Conservation (phyloP, 768 basidiomycete species). For the Leccinum aurantiacum region DNA sequence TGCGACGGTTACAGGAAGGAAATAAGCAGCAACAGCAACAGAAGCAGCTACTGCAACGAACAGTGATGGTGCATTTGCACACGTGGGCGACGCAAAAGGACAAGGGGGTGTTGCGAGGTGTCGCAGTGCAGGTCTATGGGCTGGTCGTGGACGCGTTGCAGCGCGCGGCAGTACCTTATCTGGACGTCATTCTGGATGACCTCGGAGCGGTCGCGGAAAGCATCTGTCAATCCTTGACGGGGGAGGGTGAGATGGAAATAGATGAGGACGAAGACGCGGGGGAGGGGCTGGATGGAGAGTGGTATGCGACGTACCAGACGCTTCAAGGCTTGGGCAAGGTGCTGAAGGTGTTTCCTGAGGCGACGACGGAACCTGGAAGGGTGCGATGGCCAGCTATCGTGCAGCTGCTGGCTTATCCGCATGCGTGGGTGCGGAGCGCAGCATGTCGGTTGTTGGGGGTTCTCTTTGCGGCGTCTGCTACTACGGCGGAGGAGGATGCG, state of each 20-base stretch:
- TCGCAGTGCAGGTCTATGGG: conserved; percentile 82
- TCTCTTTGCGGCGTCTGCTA: conserved; percentile 59
- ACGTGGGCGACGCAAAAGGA: conserved; percentile 70
- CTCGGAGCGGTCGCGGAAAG: conserved; percentile 37
- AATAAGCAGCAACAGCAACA: conserved; percentile 50
- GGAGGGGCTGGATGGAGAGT: conserved; percentile 57
- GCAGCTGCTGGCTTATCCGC: conserved; percentile 78
- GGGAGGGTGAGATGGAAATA: conserved; percentile 43
- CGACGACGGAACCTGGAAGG: conserved; percentile 42
- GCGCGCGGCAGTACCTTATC: conserved; percentile 43
- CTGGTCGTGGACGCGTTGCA: conserved; percentile 72
- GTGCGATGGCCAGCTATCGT: conserved; percentile 66
- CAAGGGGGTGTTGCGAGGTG: conserved; percentile 60
- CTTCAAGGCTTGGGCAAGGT: conserved; percentile 66
- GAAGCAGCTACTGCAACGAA: conserved; percentile 47
- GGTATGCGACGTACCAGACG: conserved; percentile 83
- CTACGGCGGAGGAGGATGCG: not conserved
- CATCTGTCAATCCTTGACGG: conserved; percentile 13
- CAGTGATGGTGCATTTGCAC: conserved; percentile 69
- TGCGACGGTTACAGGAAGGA: conserved; percentile 63
- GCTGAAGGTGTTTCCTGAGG: conserved; percentile 54
- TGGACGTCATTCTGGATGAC: conserved; percentile 53
- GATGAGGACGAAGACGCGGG: conserved; percentile 43
- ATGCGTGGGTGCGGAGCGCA: conserved; percentile 90
- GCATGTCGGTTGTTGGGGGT: conserved; percentile 74